Base-by-base conservation (phyloP, 305 asterid genomes). In the Fraxinus xanthoxyloides region DNA sequence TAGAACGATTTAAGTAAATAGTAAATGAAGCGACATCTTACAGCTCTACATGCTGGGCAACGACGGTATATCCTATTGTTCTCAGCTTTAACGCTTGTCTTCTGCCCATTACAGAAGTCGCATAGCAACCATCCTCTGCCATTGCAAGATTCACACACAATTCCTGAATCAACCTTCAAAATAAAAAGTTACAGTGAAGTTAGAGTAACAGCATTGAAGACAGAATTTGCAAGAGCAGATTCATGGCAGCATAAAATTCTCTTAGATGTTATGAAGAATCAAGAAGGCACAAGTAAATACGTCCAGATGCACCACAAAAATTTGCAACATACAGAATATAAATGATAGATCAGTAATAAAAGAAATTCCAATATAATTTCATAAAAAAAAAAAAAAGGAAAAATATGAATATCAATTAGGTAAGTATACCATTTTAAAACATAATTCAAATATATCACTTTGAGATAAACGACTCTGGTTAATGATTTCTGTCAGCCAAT, bases 41-140 rank as follows among this genome's bases (percentile, higher is more conserved):
- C 97, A 31, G 97, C 98, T 90, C 87, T 88, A 69, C 98, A 92
- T 79, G 94, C 79, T 3, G 98, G 97, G 88, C 98, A 93, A 0
- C 97, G 92, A 2, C 98, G 94, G 75, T 86, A 93, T 19, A 90
- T 83, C 82, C 90, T 86, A 56, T 84, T 95, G 75, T 82, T 92
- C 13, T 90, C 93, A 23, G 86, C 82, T 75, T 78, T 91, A 0
- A 93, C 97, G 80, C 93, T 95, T 7, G 89, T 90, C 87, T 92
- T 93, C 82, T 89, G 90, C 82, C 98, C 97, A 86, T 89, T 83
- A 81, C 98, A 92, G 75, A 92, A 90, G 12, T 92, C 97, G 88
- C 97, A 95, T 13, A 87, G 48, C 74, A 93, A 36, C 98, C 98
- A 95, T 35, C 98, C 98, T 79, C 79, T 86, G 24, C 91, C 98